Conservation (phyloP, 202 grass and related monocot genomes). For the Panicum virgatum region DNA sequence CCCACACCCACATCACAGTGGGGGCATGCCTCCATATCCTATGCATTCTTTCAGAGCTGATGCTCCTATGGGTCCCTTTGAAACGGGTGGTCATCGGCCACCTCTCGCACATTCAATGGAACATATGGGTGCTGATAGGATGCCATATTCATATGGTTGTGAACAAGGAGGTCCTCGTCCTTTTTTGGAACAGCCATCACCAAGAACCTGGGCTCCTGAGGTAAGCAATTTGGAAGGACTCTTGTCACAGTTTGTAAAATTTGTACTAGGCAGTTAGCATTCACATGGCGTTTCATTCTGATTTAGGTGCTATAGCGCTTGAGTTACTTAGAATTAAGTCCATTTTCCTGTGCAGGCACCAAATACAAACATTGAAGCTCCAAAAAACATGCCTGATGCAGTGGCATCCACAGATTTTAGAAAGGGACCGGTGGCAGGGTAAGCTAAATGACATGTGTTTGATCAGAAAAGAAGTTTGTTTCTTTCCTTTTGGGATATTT, state of each 20-base stretch:
- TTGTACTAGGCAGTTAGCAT: neutral
- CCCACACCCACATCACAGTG: slow-evolving; percentile 42
- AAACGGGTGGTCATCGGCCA: slow-evolving; percentile 47
- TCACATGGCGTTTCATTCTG: neutral
- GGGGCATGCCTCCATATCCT: slow-evolving; percentile 56
- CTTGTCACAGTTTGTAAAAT: neutral
- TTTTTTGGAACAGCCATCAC: slow-evolving; percentile 56
- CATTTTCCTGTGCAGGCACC: slow-evolving; percentile 43
- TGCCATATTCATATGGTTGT: slow-evolving; percentile 49
- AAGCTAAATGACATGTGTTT: slow-evolving; percentile 18
- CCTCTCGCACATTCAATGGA: slow-evolving; percentile 47
- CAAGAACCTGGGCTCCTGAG: slow-evolving; percentile 63
- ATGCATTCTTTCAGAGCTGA: slow-evolving; percentile 54
- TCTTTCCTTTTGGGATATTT: neutral
- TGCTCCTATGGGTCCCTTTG: slow-evolving; percentile 48
- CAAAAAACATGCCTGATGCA: slow-evolving; percentile 43
- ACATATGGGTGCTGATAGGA: slow-evolving; percentile 46
- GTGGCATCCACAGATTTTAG: slow-evolving; percentile 44
- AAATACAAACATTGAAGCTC: slow-evolving; percentile 32
- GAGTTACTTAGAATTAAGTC: slow-evolving; percentile 19
- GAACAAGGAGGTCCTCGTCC: slow-evolving; percentile 52
- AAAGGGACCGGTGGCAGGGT: slow-evolving; percentile 50
- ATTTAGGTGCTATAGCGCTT: slow-evolving; percentile 20
- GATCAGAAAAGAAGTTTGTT: neutral
- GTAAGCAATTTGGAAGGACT: slow-evolving; percentile 33